These are phyloP conservation scores for Beauveria brongniartii DNA, from an alignment of 2,329 filamentous ascomycete species.

Conservation along the genomic window DNA sequence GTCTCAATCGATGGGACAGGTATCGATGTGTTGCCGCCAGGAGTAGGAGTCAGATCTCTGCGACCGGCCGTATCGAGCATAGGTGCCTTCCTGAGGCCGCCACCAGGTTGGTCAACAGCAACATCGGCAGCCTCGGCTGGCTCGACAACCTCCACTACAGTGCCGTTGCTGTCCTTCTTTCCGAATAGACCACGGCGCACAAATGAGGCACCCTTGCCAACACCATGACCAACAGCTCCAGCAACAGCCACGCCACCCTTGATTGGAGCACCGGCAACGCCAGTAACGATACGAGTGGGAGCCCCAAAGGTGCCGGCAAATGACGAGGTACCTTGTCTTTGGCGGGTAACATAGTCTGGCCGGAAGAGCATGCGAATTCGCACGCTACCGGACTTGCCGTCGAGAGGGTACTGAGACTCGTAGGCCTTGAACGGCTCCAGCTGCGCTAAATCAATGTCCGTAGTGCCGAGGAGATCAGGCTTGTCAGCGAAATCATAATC, in stretches of 20 bases:
- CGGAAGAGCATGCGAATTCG: conserved; percentile 84
- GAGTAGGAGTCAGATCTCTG: conserved; percentile 15
- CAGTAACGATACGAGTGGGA: conserved; percentile 79
- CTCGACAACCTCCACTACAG: conserved; percentile 32
- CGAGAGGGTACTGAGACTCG: conserved; percentile 66
- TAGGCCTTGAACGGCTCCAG: conserved; percentile 80
- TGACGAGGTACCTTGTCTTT: conserved; percentile 82
- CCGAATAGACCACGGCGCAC: conserved; percentile 75
- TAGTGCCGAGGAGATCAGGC: conserved; percentile 78
- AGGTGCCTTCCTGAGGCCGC: conserved; percentile 34
- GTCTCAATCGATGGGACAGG: conserved; percentile 9
- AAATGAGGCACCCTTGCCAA: conserved; percentile 86
- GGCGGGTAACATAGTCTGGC: conserved; percentile 80
- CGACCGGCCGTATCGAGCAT: conserved; percentile 28
- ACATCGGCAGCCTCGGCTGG: conserved; percentile 11
- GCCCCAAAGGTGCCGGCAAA: conserved; percentile 85
- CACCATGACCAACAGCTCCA: conserved; percentile 63
- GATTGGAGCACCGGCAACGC: conserved; percentile 78
- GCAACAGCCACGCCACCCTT: conserved; percentile 80
- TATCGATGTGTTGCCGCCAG: conserved; percentile 9
- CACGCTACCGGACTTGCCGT: conserved; percentile 82
- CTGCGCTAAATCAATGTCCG: conserved; percentile 65
- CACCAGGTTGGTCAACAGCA: conserved; percentile 22
- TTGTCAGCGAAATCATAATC: conserved; percentile 98
- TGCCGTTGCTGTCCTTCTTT: conserved; percentile 50